Base-by-base conservation (phyloP, 2,329 filamentous ascomycete species). In the Akanthomyces uredinophilus region DNA sequence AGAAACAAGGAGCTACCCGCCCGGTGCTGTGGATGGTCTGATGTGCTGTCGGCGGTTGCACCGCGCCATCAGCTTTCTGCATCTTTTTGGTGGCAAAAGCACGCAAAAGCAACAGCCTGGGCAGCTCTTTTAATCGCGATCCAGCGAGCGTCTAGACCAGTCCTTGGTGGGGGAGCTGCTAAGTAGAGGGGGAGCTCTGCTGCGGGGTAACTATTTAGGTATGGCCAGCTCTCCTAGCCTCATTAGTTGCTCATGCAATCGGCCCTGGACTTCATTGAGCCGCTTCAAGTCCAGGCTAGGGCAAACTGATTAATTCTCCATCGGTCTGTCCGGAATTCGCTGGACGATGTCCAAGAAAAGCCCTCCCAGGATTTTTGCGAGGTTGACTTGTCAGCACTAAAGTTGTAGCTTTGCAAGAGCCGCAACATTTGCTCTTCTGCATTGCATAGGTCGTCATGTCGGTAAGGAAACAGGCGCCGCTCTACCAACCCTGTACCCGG, bases 211-310 rank as follows among this genome's bases (percentile, higher is more conserved):
- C 4, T 35, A n/a, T n/a, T n/a, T n/a, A n/a, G 27, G 27, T 29
- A n/a, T 16, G 4, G n/a, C n/a, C 37, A 22, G 18, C 57, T 46
- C 24, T 5, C n/a, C 18, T 37, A 13, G 24, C n/a, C 1, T 43
- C 11, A 4, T 29, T 55, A 56, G 53, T 27, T 16, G 53, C 53
- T 60, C 24, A 27, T 37, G 49, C 18, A 53, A 60, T 52, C 57
- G 57, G 57, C 47, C 47, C 57, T 60, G 32, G 47, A 51, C 52
- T 60, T 51, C 35, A 35, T 60, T 60, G 57, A 37, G 57, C 24
- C 37, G 44, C 29, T 18, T 47, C 14, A 1, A 8, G 29, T 51
- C 49, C 27, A 24, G 27, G 11, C 49, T 51, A 16, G 46, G 22
- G 22, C n/a, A 29, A 11, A 10, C n/a, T 10, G 29, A 37, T 39